Evolutionary conservation across 257 asterid species (phyloP).

Genomic region (Anisodus tanguticus): DNA sequence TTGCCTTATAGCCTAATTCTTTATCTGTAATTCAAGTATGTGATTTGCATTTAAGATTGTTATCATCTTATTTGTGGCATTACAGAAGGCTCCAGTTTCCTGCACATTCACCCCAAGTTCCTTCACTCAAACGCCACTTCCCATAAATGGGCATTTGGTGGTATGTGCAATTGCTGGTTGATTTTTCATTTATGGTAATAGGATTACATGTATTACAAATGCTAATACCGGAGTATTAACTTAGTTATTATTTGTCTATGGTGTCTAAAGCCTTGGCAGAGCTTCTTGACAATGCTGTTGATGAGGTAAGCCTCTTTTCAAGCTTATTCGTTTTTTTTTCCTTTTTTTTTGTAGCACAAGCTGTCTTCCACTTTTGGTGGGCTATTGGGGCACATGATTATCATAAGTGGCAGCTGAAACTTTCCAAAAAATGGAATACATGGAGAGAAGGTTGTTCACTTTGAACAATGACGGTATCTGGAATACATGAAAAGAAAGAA

Average conservation of each 20-base stretch:
- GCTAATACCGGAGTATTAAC: background rate
- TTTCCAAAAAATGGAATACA: background rate
- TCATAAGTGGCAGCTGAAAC: constrained; percentile 1
- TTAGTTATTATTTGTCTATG: background rate
- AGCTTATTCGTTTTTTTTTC: background rate
- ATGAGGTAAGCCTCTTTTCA: constrained; percentile 61
- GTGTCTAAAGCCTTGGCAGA: constrained; percentile 84
- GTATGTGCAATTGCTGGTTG: constrained; percentile 50
- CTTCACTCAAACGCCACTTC: constrained; percentile 98
- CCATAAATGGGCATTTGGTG: constrained; percentile 98
- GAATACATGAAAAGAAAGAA: constrained; percentile 7
- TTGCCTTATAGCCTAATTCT: background rate
- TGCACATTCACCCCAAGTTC: constrained; percentile 89
- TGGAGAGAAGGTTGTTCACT: constrained; percentile 24
- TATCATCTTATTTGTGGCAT: constrained; percentile 23
- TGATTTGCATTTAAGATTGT: background rate
- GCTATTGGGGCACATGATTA: constrained; percentile 2
- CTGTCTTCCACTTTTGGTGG: constrained; percentile 12
- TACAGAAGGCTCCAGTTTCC: constrained; percentile 76
- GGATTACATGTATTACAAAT: constrained; percentile 18
- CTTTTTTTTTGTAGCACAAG: background rate
- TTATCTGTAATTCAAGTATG: constrained; percentile 23
- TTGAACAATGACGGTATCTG: background rate
- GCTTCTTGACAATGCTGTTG: constrained; percentile 88
- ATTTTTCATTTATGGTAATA: constrained; percentile 14